phyloP scores from a whole-genome alignment of 148 eudicot species.

The Dianthus caryophyllus region DNA sequence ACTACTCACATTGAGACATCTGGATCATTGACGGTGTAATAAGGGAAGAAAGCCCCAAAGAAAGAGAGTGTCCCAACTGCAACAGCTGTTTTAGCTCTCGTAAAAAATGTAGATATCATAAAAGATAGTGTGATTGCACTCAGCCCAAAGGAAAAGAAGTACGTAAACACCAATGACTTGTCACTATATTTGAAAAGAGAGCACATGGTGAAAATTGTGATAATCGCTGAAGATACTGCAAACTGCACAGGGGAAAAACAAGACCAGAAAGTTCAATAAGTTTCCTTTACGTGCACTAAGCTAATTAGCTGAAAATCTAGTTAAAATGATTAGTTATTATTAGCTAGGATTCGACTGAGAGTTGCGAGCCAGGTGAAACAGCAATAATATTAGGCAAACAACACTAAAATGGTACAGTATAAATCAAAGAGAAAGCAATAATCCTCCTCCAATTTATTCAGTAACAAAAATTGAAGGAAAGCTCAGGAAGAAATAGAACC shows the following conservation, averaged over 20 bases:
- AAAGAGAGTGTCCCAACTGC: conserved; percentile 98
- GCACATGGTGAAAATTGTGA: conserved; percentile 75
- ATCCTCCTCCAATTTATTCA: not conserved
- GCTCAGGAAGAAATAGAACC: not conserved
- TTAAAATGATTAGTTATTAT: not conserved
- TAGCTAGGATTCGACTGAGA: not conserved
- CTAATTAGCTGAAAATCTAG: not conserved
- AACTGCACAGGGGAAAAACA: conserved; percentile 56
- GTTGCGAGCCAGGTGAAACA: not conserved
- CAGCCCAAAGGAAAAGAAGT: conserved; percentile 91
- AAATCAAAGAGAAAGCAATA: not conserved
- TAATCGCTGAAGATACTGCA: conserved; percentile 81
- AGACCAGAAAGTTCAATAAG: conserved; percentile 10
- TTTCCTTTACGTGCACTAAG: not conserved
- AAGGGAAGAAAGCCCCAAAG: conserved; percentile 96
- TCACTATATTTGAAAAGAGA: conserved; percentile 94
- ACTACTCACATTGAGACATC: conserved; percentile 68
- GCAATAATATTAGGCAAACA: not conserved
- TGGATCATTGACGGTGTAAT: conserved; percentile 83
- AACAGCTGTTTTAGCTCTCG: conserved; percentile 96
- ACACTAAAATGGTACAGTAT: not conserved
- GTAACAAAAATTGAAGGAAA: not conserved
- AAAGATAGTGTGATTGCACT: conserved; percentile 95
- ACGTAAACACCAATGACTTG: conserved; percentile 84
- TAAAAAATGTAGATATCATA: conserved; percentile 85